Conservation (phyloP, 1,284 basidiomycete species). For the Malassezia psittaci region DNA sequence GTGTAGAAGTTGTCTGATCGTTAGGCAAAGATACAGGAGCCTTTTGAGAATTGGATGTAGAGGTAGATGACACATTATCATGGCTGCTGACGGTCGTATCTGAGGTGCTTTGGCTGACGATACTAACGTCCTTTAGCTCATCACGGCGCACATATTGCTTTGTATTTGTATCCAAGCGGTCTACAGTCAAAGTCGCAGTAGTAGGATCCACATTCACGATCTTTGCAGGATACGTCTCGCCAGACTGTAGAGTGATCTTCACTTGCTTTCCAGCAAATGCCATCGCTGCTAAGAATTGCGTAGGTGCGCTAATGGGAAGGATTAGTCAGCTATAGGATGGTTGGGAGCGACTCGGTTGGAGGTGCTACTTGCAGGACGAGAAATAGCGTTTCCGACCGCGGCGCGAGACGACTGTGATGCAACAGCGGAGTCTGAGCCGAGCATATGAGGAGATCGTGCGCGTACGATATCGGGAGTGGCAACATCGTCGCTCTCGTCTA, state of each 20-base stretch:
- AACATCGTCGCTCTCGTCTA: slow-evolving; percentile 5
- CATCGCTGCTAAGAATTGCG: neutral
- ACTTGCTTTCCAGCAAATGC: slow-evolving; percentile 14
- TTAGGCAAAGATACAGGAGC: no score
- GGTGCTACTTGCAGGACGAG: slow-evolving; percentile 1
- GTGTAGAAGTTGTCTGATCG: no score
- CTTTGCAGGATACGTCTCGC: slow-evolving; percentile 1
- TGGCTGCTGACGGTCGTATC: neutral
- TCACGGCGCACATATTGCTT: slow-evolving; percentile 8
- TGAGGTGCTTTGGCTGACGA: neutral
- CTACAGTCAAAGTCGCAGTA: slow-evolving; percentile 3
- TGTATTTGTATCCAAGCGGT: slow-evolving; percentile 1
- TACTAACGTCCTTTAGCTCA: slow-evolving; percentile 14
- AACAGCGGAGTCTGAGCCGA: neutral
- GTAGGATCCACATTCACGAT: slow-evolving; percentile 7
- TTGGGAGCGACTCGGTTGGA: neutral
- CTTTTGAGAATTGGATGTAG: neutral
- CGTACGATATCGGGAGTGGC: neutral
- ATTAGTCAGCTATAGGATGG: slow-evolving; percentile 1
- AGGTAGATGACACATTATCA: neutral
- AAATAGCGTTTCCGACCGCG: neutral
- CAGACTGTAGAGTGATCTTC: slow-evolving; percentile 5
- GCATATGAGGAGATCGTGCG: neutral
- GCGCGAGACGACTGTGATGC: neutral
- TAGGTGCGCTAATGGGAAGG: neutral